phyloP scores from a whole-genome alignment of 805 yeast genomes.

The Starmerella roubikii region DNA sequence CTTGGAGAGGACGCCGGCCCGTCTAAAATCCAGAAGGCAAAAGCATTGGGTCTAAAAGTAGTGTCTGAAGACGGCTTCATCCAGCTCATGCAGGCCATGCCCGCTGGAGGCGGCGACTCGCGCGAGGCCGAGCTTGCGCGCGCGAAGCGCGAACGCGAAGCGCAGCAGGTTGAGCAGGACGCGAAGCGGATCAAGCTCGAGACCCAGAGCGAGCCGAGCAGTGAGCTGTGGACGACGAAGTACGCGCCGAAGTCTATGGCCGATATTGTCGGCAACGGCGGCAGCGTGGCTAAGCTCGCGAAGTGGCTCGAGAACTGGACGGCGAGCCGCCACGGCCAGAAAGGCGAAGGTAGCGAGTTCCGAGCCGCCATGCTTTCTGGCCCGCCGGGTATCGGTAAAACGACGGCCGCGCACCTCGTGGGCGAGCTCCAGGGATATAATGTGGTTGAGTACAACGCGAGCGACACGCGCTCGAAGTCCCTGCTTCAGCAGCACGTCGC shows the following conservation, averaged over 20 bases:
- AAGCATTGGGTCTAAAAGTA: conserved; percentile 58
- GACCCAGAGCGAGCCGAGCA: not conserved
- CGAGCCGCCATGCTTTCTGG: conserved; percentile 84
- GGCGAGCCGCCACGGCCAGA: conserved; percentile 37
- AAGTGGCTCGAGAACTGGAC: conserved; percentile 76
- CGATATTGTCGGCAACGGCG: conserved; percentile 87
- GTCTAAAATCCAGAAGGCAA: conserved; percentile 73
- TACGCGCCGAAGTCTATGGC: conserved; percentile 69
- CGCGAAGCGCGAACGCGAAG: conserved; percentile 46
- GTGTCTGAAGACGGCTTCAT: conserved; percentile 79
- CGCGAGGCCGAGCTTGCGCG: conserved; percentile 61
- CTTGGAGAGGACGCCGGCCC: conserved; percentile 96
- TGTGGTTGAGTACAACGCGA: conserved; percentile 76
- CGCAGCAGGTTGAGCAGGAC: conserved; percentile 41
- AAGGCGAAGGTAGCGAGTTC: conserved; percentile 48
- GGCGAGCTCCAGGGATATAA: conserved; percentile 70
- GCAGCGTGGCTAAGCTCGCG: conserved; percentile 49
- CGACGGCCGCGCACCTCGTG: conserved; percentile 75
- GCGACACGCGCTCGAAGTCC: conserved; percentile 74
- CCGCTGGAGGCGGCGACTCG: conserved; percentile 85
- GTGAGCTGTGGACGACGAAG: conserved; percentile 76
- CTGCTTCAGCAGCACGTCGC: conserved; percentile 56
- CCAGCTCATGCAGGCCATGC: conserved; percentile 62
- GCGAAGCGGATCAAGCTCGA: conserved; percentile 9
- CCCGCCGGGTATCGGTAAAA: conserved; percentile 91